Base-by-base conservation (phyloP, 2,329 filamentous ascomycete species). In the Pseudofabraea citricarpa region DNA sequence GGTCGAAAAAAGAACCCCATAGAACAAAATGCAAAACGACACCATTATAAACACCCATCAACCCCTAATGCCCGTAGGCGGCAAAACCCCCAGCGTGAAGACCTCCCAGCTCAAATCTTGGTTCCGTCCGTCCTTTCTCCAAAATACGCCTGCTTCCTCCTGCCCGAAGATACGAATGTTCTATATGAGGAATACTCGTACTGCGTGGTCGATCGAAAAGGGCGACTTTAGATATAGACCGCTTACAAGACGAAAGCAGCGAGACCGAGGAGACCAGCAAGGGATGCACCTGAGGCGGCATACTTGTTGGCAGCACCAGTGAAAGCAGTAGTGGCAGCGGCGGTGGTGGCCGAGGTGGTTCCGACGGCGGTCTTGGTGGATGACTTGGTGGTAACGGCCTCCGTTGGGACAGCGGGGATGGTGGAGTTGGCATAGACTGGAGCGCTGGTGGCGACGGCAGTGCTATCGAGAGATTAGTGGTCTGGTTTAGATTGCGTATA, bases 221-320 rank as follows among this genome's bases (percentile, higher is more conserved):
- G 73, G n/a, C 60, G 63, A 75, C 68, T 48, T 22, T n/a, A 37
- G 50, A 48, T 39, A 42, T 46, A 18, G 49, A 46, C 41, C 47
- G 53, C 53, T 61, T 62, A 63, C 56, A 63, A 59, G 43, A 62
- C 40, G 57, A 55, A 61, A 58, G 75, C 77, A 59, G 74, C 77
- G 49, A 81, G 62, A 60, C 73, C 79, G 62, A 81, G 68, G 55
- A 81, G 62, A 70, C 73, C 78, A 55, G 75, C 78, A 56, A 83
- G 73, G 54, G 69, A 75, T 48, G 73, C 79, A 51, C 75, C 78
- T 32, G 77, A 79, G 56, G 79, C 64, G 58, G 68, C 73, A 53
- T 72, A 71, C 70, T 75, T 77, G 70, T 68, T 73, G 51, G 35
- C 35, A 6, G 20, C 35, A 5, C 76, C 78, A 66, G 71, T 74